Percentiles rank a stretch among this genome's conserved stretches.
Evolutionary conservation across 225 moss, liverwort and hornwort genomes (phyloP).

Genomic region (Takakia lepidozioides): DNA sequence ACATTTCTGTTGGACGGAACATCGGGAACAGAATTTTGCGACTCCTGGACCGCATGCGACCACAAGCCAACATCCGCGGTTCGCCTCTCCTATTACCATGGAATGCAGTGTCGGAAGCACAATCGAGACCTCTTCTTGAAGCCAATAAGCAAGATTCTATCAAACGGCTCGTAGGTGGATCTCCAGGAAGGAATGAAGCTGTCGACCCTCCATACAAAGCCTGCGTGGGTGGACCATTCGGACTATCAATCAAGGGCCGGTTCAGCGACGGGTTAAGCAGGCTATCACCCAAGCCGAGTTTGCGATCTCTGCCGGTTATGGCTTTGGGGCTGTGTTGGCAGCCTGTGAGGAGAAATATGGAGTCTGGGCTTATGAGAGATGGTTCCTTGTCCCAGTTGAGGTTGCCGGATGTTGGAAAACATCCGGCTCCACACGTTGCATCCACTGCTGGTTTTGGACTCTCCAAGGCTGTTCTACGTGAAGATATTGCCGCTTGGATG

Average conservation of each 20-base stretch:
- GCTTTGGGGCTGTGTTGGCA: constrained; percentile 71
- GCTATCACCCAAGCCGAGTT: constrained; percentile 26
- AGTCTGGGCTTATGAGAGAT: constrained; percentile 17
- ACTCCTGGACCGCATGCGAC: constrained; percentile 78
- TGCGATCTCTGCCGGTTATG: constrained; percentile 44
- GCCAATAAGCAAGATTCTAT: no score
- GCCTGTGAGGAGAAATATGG: constrained; percentile 41
- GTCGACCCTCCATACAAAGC: constrained; percentile 41
- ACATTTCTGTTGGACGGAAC: constrained; percentile 76
- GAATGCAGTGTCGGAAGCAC: constrained; percentile 11
- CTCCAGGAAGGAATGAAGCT: no score
- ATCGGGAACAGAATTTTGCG: constrained; percentile 79
- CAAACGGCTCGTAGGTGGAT: no score
- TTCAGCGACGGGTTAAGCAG: constrained; percentile 33
- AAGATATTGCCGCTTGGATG: constrained; percentile 48
- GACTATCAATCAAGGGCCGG: constrained; percentile 39
- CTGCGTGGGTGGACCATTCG: constrained; percentile 35
- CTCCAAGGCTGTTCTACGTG: constrained; percentile 23
- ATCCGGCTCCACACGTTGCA: constrained; percentile 11
- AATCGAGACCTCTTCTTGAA: no score
- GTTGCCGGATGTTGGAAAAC: constrained; percentile 25
- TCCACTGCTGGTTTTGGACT: constrained; percentile 11
- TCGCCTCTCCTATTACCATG: constrained; percentile 7
- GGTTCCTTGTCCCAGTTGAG: constrained; percentile 8
- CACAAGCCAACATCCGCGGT: constrained; percentile 94